Conservation (phyloP, 805 yeast species). For the Candida boidinii region DNA sequence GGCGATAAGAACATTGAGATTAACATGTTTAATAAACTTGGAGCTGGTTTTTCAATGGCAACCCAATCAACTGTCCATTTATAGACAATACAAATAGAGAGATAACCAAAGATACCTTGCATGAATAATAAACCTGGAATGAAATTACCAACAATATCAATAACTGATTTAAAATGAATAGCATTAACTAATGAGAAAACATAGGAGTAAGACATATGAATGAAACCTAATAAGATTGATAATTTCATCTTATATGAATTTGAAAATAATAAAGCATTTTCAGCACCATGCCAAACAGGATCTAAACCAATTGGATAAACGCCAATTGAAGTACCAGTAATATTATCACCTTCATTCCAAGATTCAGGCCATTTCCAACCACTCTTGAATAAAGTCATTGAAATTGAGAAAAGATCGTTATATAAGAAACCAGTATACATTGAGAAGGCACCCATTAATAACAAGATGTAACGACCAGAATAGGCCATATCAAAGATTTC, state of each 20-base stretch:
- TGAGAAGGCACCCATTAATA: slow-evolving; percentile 90
- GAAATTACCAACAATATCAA: slow-evolving; percentile 88
- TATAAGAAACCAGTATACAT: slow-evolving; percentile 92
- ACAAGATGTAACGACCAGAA: slow-evolving; percentile 81
- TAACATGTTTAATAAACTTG: slow-evolving; percentile 89
- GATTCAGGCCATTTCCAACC: slow-evolving; percentile 93
- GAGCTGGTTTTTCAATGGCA: slow-evolving; percentile 68
- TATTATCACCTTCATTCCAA: slow-evolving; percentile 60
- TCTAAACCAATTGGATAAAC: slow-evolving; percentile 84
- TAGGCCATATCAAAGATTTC: slow-evolving; percentile 97
- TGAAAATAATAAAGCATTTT: slow-evolving; percentile 79
- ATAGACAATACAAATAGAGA: slow-evolving; percentile 77
- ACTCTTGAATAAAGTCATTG: slow-evolving; percentile 78
- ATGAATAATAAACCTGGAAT: slow-evolving; percentile 89
- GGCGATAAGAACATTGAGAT: slow-evolving; percentile 94
- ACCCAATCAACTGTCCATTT: slow-evolving; percentile 96
- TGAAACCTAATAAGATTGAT: slow-evolving; percentile 88
- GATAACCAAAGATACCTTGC: slow-evolving; percentile 94
- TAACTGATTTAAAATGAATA: slow-evolving; percentile 52
- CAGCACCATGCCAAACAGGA: slow-evolving; percentile 96
- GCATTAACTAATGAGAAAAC: slow-evolving; percentile 80
- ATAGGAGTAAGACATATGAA: slow-evolving; percentile 89
- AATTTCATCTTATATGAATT: slow-evolving; percentile 97
- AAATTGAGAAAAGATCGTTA: slow-evolving; percentile 87
- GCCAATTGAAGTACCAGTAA: slow-evolving; percentile 59